A percentile compares a stretch with the other conserved stretches of the same genome.
Conservation (phyloP, 371 early-diverging fungal species). For the Mycotypha africana region DNA sequence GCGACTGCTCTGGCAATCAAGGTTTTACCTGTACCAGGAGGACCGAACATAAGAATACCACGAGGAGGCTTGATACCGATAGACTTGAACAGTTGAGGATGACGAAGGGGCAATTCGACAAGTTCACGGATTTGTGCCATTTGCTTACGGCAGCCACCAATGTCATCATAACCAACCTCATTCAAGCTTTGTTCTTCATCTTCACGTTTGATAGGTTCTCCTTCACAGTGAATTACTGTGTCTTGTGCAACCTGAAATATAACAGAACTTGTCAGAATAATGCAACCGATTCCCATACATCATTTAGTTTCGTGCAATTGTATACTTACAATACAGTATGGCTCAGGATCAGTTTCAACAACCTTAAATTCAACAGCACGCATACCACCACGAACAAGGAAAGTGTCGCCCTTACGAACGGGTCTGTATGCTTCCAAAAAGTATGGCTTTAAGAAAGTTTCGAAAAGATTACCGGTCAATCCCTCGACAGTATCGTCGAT, state of each 20-base stretch:
- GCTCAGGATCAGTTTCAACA: slow-evolving; percentile 92
- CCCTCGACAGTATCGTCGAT: slow-evolving; percentile 99
- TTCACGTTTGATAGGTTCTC: slow-evolving; percentile 97
- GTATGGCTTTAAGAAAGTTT: slow-evolving; percentile 96
- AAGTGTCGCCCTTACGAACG: slow-evolving; percentile 92
- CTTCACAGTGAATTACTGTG: slow-evolving; percentile 98
- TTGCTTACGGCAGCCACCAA: slow-evolving; percentile 99
- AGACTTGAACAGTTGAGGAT: slow-evolving; percentile 96
- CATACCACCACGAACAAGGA: slow-evolving; percentile 96
- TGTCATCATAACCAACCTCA: slow-evolving; percentile 98
- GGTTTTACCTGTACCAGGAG: slow-evolving; percentile 97
- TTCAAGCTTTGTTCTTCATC: slow-evolving; percentile 94
- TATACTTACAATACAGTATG: slow-evolving; percentile 91
- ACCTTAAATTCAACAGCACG: slow-evolving; percentile 99
- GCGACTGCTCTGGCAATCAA: slow-evolving; percentile 78
- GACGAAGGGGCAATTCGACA: slow-evolving; percentile 98
- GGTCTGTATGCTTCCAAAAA: slow-evolving; percentile 96
- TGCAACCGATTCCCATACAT: no score
- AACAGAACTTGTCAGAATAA: slow-evolving; percentile 24
- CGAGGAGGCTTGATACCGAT: slow-evolving; percentile 99
- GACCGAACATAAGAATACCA: slow-evolving; percentile 98
- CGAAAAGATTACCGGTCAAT: slow-evolving; percentile 95
- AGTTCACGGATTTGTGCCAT: slow-evolving; percentile 99
- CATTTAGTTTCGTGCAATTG: not conserved
- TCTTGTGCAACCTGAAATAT: slow-evolving; percentile 95